Evolutionary conservation across 768 basidiomycete species (phyloP).

Genomic region (Psilocybe subaeruginosa): DNA sequence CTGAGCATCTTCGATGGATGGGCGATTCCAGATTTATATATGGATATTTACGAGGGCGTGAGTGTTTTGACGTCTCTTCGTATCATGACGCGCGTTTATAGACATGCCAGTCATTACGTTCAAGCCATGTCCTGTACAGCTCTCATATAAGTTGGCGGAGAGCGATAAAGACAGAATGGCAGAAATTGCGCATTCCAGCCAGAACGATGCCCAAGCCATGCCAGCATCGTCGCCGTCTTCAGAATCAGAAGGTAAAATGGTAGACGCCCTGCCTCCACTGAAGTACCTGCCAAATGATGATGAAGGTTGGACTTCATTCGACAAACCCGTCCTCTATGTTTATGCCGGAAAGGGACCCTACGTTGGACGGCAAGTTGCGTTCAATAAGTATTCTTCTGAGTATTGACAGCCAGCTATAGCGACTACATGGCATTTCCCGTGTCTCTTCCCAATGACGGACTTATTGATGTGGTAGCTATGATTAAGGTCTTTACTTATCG

Average conservation of each 20-base stretch:
- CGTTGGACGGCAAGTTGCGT: constrained; percentile 54
- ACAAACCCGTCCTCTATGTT: constrained; percentile 68
- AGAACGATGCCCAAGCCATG: constrained; percentile 16
- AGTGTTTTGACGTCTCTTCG: constrained; percentile 21
- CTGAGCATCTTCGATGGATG: constrained; percentile 87
- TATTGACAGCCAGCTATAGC: constrained; percentile 32
- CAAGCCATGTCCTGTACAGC: constrained; percentile 66
- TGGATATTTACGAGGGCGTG: constrained; percentile 74
- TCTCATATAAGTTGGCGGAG: constrained; percentile 72
- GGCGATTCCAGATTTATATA: constrained; percentile 78
- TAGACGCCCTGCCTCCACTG: constrained; percentile 46
- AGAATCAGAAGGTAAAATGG: constrained; percentile 14
- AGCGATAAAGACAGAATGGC: constrained; percentile 76
- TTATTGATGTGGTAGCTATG: constrained; percentile 74
- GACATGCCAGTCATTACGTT: constrained; percentile 53
- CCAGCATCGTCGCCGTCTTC: constrained; percentile 1
- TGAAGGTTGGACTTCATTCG: constrained; percentile 73
- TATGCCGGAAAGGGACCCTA: constrained; percentile 83
- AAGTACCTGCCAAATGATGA: constrained; percentile 42
- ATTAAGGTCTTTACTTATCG: constrained; percentile 44
- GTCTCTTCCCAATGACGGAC: constrained; percentile 76
- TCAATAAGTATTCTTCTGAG: background rate
- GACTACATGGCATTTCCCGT: constrained; percentile 86
- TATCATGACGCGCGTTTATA: background rate
- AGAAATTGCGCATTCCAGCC: constrained; percentile 45